A percentile compares a stretch with the other conserved stretches of the same genome.
Evolutionary conservation across 768 basidiomycete species (phyloP).

Genomic region (Clitopilus hobsonii): DNA sequence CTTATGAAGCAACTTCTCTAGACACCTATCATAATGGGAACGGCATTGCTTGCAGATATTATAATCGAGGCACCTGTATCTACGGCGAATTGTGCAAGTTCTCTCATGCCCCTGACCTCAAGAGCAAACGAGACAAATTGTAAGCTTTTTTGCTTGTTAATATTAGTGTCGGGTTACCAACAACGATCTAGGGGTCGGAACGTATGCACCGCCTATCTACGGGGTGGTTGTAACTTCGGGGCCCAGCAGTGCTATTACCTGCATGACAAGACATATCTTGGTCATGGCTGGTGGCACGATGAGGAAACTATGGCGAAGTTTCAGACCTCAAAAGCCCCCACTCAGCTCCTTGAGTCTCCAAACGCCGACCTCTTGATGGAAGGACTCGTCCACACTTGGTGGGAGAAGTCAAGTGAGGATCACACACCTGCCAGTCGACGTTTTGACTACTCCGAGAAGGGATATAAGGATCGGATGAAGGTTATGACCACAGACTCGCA

Average conservation of each 20-base stretch:
- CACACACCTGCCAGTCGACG: neutral
- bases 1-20: constrained; percentile 48
- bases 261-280: neutral
- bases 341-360: neutral
- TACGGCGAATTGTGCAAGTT: constrained; percentile 36
- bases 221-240: neutral
- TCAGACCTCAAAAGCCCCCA: neutral
- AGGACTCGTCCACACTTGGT: neutral
- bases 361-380: neutral
- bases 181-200: neutral
- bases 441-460: neutral
- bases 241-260: neutral
- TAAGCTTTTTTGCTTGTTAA: constrained; percentile 20
- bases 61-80: constrained; percentile 49
- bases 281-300: neutral
- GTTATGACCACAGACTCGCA: neutral
- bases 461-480: neutral
- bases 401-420: neutral
- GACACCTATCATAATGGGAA: constrained; percentile 47
- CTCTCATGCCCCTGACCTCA: constrained; percentile 51
- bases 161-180: too few relatives aligned
- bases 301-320: neutral
- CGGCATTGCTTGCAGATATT: constrained; percentile 49
- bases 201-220: neutral
- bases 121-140: constrained; percentile 54